Evolutionary conservation across 2,329 filamentous ascomycete species (phyloP), one percentile per base, ranked within the genome.

Genomic region (Metarhizium humberi): DNA sequence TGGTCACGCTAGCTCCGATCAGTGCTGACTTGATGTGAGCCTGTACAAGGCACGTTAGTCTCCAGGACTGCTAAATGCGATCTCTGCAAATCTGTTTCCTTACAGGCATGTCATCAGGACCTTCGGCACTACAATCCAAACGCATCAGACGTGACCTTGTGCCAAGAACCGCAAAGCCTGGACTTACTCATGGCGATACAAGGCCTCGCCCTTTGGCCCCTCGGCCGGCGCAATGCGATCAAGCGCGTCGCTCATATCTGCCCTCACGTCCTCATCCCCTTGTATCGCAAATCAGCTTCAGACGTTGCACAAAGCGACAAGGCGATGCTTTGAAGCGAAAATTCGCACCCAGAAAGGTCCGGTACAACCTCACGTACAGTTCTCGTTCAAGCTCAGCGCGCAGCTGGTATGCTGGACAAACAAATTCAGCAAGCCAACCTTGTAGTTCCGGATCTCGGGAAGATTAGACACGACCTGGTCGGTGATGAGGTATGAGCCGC

Each of bases 361-460:
- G 32, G 7, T 8, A 34, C 14, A 29, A 14, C 36, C 5, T 40
- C 14, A 43, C 69, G 51, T 59, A 73, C 81, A 86, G 74, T 97
- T 97, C 79, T 99, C 94, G 68, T 99, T 99, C 64, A 99, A 75
- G 57, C 84, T 89, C 53, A 99, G 78, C 13, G 88, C 94, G 72
- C 91, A 96, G 66, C 85, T 90, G 5, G 94, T 99, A 74, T 99
- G 94, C 74, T 99, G 92, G 54, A 97, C 80, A 71, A 97, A 99
- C 50, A 99, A 79, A 69, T 96, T 85, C 59, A 97, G 75, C 58
- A 95, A 73, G 48, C 91, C 91, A 63, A 94, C 82, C 70, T 92
- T 92, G 80, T 95, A 96, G 61, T 82, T 70, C 57, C 78, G 78
- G 60, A 97, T 81, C 72, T 96, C 91, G 4, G 92, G 92, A 1